Evolutionary conservation across 164 flowering plant species (phyloP), one percentile per base, ranked within the genome.

Genomic region (Santalum album): DNA sequence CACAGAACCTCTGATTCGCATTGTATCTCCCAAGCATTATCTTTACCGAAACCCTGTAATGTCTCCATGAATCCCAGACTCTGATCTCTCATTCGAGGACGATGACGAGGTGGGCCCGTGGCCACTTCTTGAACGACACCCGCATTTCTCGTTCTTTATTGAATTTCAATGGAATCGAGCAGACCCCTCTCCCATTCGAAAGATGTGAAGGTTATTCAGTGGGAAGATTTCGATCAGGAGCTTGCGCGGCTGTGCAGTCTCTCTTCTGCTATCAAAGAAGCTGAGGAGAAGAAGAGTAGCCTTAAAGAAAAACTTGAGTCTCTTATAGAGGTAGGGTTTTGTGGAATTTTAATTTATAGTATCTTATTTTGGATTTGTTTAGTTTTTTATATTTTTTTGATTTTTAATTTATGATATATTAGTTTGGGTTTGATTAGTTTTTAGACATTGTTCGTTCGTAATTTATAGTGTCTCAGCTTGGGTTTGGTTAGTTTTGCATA

Each of bases 201-300:
- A 25, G 21, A 58, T 26, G 65, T 54, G 32, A 78, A 72, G 49
- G 59, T 81, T 4, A 74, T 87, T 54, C 70, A 86, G 46, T 90
- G 98, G 98, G 98, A 86, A 55, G 96, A 92, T 60, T 78, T 69
- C 65, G 81, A 86, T 57, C 89, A 81, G 35, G 96, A 86, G 69
- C 74, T 83, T 7, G 84, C 83, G 7, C 70, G 96, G 17, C 57
- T 92, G 17, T 76, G 78, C 62, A 92, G 98, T 65, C 83, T 92
- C 25, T 78, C 95, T 3, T 80, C 89, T 4, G 90, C 94, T 2
- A 64, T 83, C 53, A 63, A 65, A 12, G 78, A 81, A 62, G 78
- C 90, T 49, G 67, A 78, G 48, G 71, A 75, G 48, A 72, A 66
- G 58, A 86, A 86, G 60, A 54, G 25, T 20, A 22, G 42, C 22